phyloP scores from a whole-genome alignment of 176 grass and related monocot genomes.

The Calamus simplicifolius region DNA sequence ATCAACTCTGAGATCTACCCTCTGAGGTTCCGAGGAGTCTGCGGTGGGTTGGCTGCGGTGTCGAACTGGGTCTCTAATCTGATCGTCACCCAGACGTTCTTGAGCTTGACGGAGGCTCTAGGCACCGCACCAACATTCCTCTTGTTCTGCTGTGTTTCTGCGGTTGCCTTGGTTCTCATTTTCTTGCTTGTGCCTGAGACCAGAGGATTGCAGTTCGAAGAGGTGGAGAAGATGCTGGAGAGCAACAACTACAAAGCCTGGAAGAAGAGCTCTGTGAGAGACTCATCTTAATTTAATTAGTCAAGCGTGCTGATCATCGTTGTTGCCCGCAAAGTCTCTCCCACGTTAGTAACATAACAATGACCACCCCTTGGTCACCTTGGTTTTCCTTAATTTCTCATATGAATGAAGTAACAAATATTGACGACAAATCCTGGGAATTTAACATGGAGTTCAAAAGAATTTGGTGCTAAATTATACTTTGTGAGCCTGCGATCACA shows the following conservation, averaged over 20 bases:
- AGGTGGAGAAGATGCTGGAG: conserved; percentile 88
- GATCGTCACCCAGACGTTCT: conserved; percentile 85
- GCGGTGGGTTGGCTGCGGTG: conserved; percentile 88
- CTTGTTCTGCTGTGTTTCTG: conserved; percentile 62
- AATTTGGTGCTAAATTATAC: too few species aligned
- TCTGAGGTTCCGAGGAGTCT: conserved; percentile 72
- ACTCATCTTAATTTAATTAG: background rate
- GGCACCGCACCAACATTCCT: conserved; percentile 84
- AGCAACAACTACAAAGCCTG: conserved; percentile 68
- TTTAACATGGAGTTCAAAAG: too few species aligned
- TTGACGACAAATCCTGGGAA: too few species aligned
- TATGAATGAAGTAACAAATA: too few species aligned
- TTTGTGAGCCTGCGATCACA: too few species aligned
- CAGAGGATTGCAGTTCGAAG: conserved; percentile 79
- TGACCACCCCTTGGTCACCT: too few species aligned
- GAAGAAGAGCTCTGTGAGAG: conserved; percentile 36
- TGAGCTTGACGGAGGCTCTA: conserved; percentile 76
- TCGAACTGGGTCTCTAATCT: conserved; percentile 96
- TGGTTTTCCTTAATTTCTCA: too few species aligned
- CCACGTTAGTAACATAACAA: too few species aligned
- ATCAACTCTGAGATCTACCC: conserved; percentile 99
- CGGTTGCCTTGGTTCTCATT: conserved; percentile 42
- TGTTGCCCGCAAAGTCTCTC: too few species aligned
- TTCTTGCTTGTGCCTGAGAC: conserved; percentile 90
- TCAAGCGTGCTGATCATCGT: background rate